Base-by-base conservation (phyloP, 805 yeast species). In the Candida silvicultrix region DNA sequence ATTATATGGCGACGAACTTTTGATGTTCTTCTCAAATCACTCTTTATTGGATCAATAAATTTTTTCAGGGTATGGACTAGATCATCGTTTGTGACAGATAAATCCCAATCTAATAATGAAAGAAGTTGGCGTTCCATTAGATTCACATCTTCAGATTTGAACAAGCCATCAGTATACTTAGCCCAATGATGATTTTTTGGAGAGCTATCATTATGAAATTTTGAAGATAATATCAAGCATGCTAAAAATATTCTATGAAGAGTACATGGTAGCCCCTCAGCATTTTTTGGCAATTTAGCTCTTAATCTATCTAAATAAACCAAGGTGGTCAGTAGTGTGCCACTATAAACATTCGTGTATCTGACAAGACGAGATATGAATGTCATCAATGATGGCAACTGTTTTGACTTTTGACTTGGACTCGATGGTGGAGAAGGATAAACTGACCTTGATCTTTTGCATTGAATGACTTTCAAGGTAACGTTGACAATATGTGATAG, bases 121-220 rank as follows among this genome's bases (percentile, higher is more conserved):
- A 85, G 69, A 48, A 85, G 67, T 64, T 85, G 92, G 60, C 88
- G 77, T 65, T 85, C 95, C 89, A 85, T 85, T 50, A 84, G 69
- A 63, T 84, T 85, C 52, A 85, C 79, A 61, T 85, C 95, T 51
- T 80, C 80, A 45, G 74, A 65, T 41, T 72, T 68, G 65, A 85
- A 84, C 38, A 85, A 69, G 2, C 87, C 89, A 56, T 85, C 89
- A 6, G 92, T 82, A 64, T 83, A 83, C 54, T 74, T 77, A 37
- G 88, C 81, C 95, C 95, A 85, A 63, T 85, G 89, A 53, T 72
- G 71, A 65, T 85, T 85, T 58, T 83, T 80, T 49, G 92, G 89
- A 12, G 87, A 80, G 6, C 85, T 78, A 60, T 85, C 95, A 64
- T 85, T 85, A 69, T 82, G 85, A 65, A 71, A 80, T 62, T 85